Base-by-base conservation (phyloP, 768 basidiomycete genomes). In the Cubamyces lactineus region DNA sequence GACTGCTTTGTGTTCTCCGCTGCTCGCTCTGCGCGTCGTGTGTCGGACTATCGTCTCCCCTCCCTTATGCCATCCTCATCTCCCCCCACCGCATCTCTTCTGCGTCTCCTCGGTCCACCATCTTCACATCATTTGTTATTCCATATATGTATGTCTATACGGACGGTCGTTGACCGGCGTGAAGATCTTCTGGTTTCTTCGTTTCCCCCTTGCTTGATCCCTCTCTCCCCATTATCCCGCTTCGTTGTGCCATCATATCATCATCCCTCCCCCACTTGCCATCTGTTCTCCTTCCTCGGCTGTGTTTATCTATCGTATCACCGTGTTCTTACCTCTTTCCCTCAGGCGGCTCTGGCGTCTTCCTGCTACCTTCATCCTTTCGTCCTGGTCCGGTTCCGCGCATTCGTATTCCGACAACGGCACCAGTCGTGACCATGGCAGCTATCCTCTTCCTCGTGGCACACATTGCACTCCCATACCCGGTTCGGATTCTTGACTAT, bases 141-240 rank as follows among this genome's bases (percentile, higher is more conserved):
- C 34, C 51, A 57, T 64, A 52, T 64, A 59, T 64, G 59, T 60
- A 60, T 56, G 63, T 64, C 53, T 60, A 60, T 54, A 60, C 45
- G 63, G 58, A 64, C 58, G 63, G 55, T 49, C 43, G 7, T 41
- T 21, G 52, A 40, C 57, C 62, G 62, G 41, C 51, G 39, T 48
- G 53, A 55, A 57, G 63, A 56, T 52, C 39, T 52, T 34, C 48
- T 39, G 21, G 24, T 28, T 49, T 24, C 26, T 26, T 26, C 23
- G 34, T 34, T 46, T 23, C 45, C 23, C n/a, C 45, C 23, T 49
- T 49, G 48, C 48, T 40, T 45, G 47, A 21, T 23, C 40, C 28
- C 19, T 21, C 21, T 28, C 46, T 24, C 48, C 23, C 53, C 42
- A 59, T 52, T 40, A 54, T 46, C 58, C n/a, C 51, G 17, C 39